A percentile compares a stretch with the other conserved stretches of the same genome.
Evolutionary conservation across 2,329 filamentous ascomycete genomes (phyloP).

Genomic region (Aspergillus clavatus): DNA sequence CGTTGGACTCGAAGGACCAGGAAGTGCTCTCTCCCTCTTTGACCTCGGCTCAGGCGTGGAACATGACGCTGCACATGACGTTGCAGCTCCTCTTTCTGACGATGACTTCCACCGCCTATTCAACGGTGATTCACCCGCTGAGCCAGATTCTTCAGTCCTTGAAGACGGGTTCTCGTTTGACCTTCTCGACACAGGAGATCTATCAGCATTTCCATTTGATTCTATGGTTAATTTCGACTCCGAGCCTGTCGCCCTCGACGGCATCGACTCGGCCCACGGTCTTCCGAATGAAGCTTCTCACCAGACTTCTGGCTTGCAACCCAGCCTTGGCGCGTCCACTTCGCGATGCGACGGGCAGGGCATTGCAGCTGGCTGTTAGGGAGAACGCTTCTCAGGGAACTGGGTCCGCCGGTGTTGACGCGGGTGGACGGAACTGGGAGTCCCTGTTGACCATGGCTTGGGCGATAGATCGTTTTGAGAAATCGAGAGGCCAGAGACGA

Average conservation of each 20-base stretch:
- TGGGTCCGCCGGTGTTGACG: conserved; percentile 28
- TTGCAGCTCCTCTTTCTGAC: conserved; percentile 63
- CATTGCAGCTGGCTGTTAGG: conserved; percentile 49
- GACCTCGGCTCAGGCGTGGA: conserved; percentile 36
- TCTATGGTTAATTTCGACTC: conserved; percentile 53
- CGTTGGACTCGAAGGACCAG: conserved; percentile 56
- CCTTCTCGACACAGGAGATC: conserved; percentile 51
- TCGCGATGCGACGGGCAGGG: conserved; percentile 50
- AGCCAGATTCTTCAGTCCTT: conserved; percentile 70
- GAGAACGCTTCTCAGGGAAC: conserved; percentile 34
- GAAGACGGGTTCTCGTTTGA: conserved; percentile 72
- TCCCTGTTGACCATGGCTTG: conserved; percentile 44
- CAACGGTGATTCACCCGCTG: conserved; percentile 62
- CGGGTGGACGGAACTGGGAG: conserved; percentile 38
- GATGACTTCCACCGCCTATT: conserved; percentile 59
- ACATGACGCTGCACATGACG: conserved; percentile 53
- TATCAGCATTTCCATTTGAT: conserved; percentile 50
- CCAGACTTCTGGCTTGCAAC: conserved; percentile 49
- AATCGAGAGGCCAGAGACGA: conserved; percentile 31
- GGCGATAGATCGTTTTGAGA: conserved; percentile 42
- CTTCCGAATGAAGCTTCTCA: conserved; percentile 48
- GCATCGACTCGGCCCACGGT: conserved; percentile 42
- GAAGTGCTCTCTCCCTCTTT: conserved; percentile 42
- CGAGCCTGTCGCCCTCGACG: conserved; percentile 44
- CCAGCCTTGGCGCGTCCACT: conserved; percentile 52